A percentile compares a stretch with the other conserved stretches of the same genome.
These are phyloP conservation scores for Arabidopsis arenosa DNA, from an alignment of 345 rosid species.

Conservation along the genomic window DNA sequence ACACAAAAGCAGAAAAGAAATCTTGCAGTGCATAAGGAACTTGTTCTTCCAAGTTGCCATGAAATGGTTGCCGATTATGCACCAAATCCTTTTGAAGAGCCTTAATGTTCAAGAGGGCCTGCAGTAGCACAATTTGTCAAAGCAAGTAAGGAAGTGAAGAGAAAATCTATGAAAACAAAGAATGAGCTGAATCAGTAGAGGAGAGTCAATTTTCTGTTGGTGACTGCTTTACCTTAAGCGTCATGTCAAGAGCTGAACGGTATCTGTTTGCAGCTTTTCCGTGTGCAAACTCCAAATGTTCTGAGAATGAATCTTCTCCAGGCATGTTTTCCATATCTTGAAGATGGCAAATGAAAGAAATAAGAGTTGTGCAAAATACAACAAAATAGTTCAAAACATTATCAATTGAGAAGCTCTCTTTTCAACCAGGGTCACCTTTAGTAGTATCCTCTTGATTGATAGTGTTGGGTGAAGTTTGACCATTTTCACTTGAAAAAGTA, in stretches of 20 bases:
- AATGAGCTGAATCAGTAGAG: constrained; percentile 1
- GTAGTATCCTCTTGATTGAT: neutral
- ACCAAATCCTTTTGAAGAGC: too few species aligned
- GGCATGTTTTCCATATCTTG: constrained; percentile 24
- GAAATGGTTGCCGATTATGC: too few species aligned
- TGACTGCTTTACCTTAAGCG: constrained; percentile 23
- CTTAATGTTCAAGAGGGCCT: too few species aligned
- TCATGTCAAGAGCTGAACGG: constrained; percentile 19
- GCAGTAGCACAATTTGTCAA: constrained; percentile 6
- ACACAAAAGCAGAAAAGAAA: too few species aligned
- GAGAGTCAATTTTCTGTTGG: neutral
- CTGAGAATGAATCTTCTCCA: neutral
- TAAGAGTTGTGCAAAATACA: neutral
- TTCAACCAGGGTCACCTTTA: constrained; percentile 1
- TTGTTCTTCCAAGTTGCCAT: too few species aligned
- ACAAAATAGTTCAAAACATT: neutral
- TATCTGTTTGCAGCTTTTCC: constrained; percentile 2
- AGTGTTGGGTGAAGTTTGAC: too few species aligned
- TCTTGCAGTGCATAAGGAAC: too few species aligned
- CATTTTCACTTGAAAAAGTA: too few species aligned
- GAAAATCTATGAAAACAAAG: neutral
- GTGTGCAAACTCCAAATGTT: neutral
- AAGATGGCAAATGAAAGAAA: neutral
- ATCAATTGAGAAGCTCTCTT: constrained; percentile 5
- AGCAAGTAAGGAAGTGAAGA: constrained; percentile 3